Evolutionary conservation across 2,329 filamentous ascomycete species (phyloP).

Genomic region (Blumeria hordei): DNA sequence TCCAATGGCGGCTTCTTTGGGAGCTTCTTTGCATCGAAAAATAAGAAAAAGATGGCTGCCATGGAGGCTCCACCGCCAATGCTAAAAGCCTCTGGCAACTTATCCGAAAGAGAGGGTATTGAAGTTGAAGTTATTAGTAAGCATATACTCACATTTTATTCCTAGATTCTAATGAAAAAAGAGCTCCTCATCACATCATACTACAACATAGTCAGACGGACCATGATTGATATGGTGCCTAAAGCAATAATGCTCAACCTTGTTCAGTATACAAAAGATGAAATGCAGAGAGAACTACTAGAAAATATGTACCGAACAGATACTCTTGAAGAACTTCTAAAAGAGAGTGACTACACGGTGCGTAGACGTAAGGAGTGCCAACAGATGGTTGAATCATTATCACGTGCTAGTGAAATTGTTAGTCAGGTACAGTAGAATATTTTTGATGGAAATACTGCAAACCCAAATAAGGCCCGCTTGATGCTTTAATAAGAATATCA

Average conservation of each 20-base stretch:
- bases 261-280: conserved; percentile 88
- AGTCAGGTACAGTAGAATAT: conserved; percentile 32
- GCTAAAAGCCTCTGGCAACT: conserved; percentile 77
- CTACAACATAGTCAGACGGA: conserved; percentile 93
- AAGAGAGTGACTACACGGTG: conserved; percentile 94
- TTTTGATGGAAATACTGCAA: too few species aligned
- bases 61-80: conserved; percentile 90
- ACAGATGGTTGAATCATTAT: conserved; percentile 92
- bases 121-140: conserved; percentile 96
- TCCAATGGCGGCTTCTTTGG: conserved; percentile 75
- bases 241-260: conserved; percentile 98
- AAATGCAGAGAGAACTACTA: conserved; percentile 92
- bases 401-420: conserved; percentile 85
- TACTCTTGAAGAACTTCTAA: conserved; percentile 79
- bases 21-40: conserved; percentile 96
- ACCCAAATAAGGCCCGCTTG: too few species aligned
- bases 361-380: conserved; percentile 92
- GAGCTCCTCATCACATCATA: conserved; percentile 91
- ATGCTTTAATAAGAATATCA: too few species aligned
- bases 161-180: conserved; percentile 17
- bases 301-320: conserved; percentile 92
- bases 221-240: conserved; percentile 99
- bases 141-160: conserved; percentile 13
- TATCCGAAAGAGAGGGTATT: conserved; percentile 82
- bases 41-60: conserved; percentile 99